Evolutionary conservation across 768 basidiomycete species (phyloP).

Genomic region (Exidia glandulosa): DNA sequence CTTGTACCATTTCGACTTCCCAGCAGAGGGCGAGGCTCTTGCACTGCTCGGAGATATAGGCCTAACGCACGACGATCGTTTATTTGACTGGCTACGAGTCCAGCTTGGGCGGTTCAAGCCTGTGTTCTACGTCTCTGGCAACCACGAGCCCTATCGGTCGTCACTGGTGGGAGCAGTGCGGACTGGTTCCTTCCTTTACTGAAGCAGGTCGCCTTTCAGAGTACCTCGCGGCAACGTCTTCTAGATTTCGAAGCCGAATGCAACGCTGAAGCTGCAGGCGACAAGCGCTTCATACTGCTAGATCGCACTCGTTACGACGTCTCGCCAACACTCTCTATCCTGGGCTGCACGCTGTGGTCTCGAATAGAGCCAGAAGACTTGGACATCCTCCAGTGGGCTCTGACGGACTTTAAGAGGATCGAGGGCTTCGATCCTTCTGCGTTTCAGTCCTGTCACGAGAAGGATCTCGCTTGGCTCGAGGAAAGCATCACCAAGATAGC

Average conservation of each 20-base stretch:
- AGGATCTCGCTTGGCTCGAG: conserved; percentile 25
- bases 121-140: conserved; percentile 26
- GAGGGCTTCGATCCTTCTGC: conserved; percentile 13
- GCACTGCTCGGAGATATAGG: conserved; percentile 30
- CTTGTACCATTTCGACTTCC: conserved; percentile 18
- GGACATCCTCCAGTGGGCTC: conserved; percentile 15
- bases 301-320: conserved; percentile 25
- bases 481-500: conserved; percentile 14
- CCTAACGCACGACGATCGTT: conserved; percentile 16
- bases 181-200: not conserved
- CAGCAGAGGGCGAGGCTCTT: conserved; percentile 15
- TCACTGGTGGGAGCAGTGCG: not conserved
- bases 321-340: conserved; percentile 21
- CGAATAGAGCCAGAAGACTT: conserved; percentile 17
- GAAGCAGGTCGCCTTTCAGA: no score
- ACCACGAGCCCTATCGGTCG: conserved; percentile 18
- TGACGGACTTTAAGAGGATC: conserved; percentile 27
- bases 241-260: conserved; percentile 5
- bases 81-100: conserved; percentile 22
- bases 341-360: conserved; percentile 33
- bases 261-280: not conserved
- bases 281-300: conserved; percentile 22
- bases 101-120: conserved; percentile 21
- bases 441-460: conserved; percentile 15
- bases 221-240: conserved; percentile 7